phyloP scores from a whole-genome alignment of 148 eudicot species.

The Hydrangea macrophylla region DNA sequence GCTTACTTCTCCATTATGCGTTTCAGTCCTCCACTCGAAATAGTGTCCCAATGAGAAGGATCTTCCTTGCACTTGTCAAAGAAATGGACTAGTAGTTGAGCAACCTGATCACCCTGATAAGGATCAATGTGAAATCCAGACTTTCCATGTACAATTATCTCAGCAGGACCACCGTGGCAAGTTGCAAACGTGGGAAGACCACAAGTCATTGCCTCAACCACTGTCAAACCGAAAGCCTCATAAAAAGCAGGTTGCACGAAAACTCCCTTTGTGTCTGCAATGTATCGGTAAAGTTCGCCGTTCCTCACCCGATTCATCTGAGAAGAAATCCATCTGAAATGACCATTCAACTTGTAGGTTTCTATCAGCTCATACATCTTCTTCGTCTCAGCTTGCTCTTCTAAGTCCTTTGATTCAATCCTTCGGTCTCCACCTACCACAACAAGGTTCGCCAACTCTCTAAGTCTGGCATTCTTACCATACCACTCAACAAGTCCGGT shows the following conservation, averaged over 20 bases:
- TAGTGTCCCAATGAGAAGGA: constrained; percentile 77
- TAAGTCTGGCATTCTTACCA: constrained; percentile 62
- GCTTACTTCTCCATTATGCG: constrained; percentile 89
- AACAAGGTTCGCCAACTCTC: constrained; percentile 92
- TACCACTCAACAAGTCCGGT: constrained; percentile 94
- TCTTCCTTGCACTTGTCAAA: constrained; percentile 65
- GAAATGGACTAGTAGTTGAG: constrained; percentile 77
- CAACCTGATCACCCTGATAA: constrained; percentile 87
- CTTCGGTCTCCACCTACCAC: constrained; percentile 95
- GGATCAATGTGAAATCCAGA: constrained; percentile 98
- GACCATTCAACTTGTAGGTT: constrained; percentile 70
- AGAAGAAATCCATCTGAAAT: constrained; percentile 96
- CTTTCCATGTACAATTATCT: constrained; percentile 88
- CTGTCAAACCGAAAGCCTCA: constrained; percentile 96
- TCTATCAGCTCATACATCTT: constrained; percentile 87
- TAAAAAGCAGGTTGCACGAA: constrained; percentile 93
- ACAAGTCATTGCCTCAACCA: constrained; percentile 97
- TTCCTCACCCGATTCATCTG: constrained; percentile 96
- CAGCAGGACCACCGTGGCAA: constrained; percentile 94
- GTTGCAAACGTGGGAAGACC: constrained; percentile 97
- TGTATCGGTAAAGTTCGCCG: constrained; percentile 90
- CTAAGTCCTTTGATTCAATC: constrained; percentile 91
- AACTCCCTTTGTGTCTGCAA: constrained; percentile 82
- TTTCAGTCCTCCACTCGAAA: constrained; percentile 76
- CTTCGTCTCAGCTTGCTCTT: constrained; percentile 96